Conservation (phyloP, 1,284 basidiomycete genomes). For the Cutaneotrichosporon mucoides region DNA sequence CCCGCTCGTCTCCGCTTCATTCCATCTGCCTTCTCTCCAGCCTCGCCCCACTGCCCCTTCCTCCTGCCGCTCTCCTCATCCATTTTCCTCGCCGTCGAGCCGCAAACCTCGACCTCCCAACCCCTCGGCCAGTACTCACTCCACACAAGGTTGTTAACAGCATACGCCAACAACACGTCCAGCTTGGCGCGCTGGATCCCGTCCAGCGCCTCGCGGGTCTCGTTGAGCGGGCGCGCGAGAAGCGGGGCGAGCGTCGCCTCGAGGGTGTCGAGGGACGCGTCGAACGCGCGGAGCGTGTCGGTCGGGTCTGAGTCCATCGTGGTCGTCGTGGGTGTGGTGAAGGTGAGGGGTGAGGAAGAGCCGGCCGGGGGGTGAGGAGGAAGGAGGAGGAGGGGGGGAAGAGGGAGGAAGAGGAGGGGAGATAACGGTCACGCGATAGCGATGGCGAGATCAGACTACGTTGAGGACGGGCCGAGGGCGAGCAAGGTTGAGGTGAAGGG, state of each 20-base stretch:
- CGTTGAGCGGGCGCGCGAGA: constrained; percentile 6
- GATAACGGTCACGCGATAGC: neutral
- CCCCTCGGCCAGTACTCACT: constrained; percentile 26
- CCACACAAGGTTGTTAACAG: constrained; percentile 45
- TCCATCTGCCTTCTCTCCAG: too few species aligned
- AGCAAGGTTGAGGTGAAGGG: too few species aligned
- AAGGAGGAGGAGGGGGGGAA: neutral
- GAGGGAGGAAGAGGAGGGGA: neutral
- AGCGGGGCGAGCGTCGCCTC: constrained; percentile 17
- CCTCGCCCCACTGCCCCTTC: too few species aligned
- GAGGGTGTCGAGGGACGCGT: constrained; percentile 10
- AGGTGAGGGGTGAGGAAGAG: neutral
- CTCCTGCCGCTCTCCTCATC: neutral
- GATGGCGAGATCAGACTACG: too few species aligned
- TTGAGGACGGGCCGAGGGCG: too few species aligned
- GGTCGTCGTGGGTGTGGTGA: neutral
- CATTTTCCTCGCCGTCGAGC: neutral
- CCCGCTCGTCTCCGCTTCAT: too few species aligned
- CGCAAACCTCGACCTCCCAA: neutral
- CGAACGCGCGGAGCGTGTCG: constrained; percentile 7
- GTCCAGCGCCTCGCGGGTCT: constrained; percentile 4
- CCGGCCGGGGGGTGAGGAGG: neutral
- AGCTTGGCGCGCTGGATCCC: constrained; percentile 38
- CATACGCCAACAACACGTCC: constrained; percentile 38
- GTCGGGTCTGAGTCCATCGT: constrained; percentile 14